Base-by-base conservation (phyloP, 2,329 filamentous ascomycete genomes). In the Apiospora koreana region DNA sequence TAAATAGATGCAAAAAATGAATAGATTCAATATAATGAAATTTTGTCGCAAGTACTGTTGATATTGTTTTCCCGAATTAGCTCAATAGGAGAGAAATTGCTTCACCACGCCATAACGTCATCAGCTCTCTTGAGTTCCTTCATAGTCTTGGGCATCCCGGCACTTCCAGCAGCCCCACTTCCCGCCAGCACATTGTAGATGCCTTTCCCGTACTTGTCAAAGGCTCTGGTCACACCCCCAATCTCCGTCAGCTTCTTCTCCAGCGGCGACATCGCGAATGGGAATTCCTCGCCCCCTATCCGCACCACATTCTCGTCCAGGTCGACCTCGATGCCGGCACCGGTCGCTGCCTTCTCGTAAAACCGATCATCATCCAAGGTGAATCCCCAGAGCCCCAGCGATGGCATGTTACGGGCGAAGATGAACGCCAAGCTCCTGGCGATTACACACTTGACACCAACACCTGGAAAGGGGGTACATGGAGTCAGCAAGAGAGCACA, bases 351-450 rank as follows among this genome's bases (percentile, higher is more conserved):
- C 0, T 75, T 72, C 4, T 80, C 77, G 69, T 80, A 84, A 72
- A 86, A 85, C 0, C 62, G 72, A 8, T 79, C 76, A 67, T 85
- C 80, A 0, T 71, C 68, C 14, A 86, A 79, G 1, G 75, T 77
- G 66, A 86, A 82, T 0, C 83, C 83, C n/a, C 85, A 71, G 0
- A 86, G 78, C 0, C 84, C 84, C 0, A 86, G 74, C 43, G 77
- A 83, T 0, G 84, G 82, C 76, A 83, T 80, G 73, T 86, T 86
- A 1, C 83, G 79, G 7, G 77, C 77, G 69, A 83, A 85, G 70
- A 86, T 86, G 74, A 85, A 86, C 0, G 82, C 80, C 69, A 84
- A 86, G 0, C 80, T 82, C 65, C 78, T 74, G 0, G 83, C 83
- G 68, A 86, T 84, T 0, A 86, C 82, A 68, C 80, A 83, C 72